Evolutionary conservation across 306 rosid species (phyloP).

Genomic region (Castanospermum australe): DNA sequence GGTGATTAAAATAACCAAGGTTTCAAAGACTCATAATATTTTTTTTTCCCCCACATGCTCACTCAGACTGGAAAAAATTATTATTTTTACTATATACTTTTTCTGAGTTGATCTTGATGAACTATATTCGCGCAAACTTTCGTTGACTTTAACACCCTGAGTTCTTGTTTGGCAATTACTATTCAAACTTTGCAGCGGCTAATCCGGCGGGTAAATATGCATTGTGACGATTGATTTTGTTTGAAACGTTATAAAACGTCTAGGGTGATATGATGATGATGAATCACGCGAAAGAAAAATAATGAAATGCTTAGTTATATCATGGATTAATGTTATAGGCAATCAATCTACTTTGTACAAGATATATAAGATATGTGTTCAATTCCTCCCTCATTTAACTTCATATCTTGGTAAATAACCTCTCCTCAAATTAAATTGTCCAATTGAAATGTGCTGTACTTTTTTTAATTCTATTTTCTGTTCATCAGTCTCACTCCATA

Average conservation of each 20-base stretch:
- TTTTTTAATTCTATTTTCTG: background rate
- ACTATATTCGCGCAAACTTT: constrained; percentile 20
- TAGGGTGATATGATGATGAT: background rate
- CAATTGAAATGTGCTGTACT: too few relatives aligned
- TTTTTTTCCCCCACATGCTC: background rate
- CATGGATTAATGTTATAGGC: background rate
- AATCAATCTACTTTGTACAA: too few relatives aligned
- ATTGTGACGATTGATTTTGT: background rate
- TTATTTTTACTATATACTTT: background rate
- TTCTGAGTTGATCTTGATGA: background rate
- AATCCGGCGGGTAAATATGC: background rate
- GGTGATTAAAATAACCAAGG: background rate
- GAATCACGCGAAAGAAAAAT: background rate
- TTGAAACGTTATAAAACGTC: background rate
- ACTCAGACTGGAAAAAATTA: background rate
- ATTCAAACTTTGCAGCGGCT: background rate
- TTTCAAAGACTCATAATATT: background rate
- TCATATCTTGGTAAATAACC: background rate
- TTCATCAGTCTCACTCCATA: background rate
- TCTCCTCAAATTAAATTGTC: background rate
- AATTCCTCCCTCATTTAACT: background rate
- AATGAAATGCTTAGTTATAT: background rate
- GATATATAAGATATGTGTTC: background rate
- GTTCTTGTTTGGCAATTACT: background rate
- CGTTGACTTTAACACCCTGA: background rate